Base-by-base conservation (phyloP, 352 stramenopile species). In the Pythium diclinum region DNA sequence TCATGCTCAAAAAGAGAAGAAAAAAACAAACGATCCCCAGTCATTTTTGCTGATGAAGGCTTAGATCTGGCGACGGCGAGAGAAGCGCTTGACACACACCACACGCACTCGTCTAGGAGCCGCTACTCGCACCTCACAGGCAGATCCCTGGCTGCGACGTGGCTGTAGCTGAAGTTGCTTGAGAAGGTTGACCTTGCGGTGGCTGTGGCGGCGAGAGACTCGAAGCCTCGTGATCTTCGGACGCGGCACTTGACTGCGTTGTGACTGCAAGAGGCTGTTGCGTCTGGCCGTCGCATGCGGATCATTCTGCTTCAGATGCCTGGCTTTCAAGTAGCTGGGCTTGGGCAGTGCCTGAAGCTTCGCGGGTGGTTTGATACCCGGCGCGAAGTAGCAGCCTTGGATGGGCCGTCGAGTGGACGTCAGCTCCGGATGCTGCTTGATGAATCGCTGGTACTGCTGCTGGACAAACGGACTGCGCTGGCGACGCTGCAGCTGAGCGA, bases 381-480 rank as follows among this genome's bases (percentile, higher is more conserved):
- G 34, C 11, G 23, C 36, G 56, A 56, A 11, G 30, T 32, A 34
- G 10, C 13, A 17, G 4, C 44, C 44, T 1, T 30, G 44, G n/a
- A 23, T 30, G 19, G 44, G 6, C 7, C n/a, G 19, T 25, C 44
- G 44, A 65, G 34, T 69, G 58, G 19, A 51, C 17, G 6, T 7
- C 44, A 74, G 7, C 7, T 76, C 46, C 0, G 70, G 70, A n/a
- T 62, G 59, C 48, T 59, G n/a, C 28, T 52, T 64, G 32, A 74
- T 52, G 28, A 77, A 77, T 8, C 33, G 40, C 8, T 61, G 47
- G 56, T 74, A 74, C 32, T 53, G 47, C 33, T 57, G 56, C n/a
- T 62, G 62, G 11, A 77, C 70, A 19, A 77, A 77, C 13, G 70
- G 59, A 51, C 70, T 72, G 16, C 52, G 58, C n/a, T 21, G 47